A percentile compares a stretch with the other conserved stretches of the same genome.
Evolutionary conservation across 1,139 yeast species (phyloP).

Genomic region (Saccharomyces hybrid): DNA sequence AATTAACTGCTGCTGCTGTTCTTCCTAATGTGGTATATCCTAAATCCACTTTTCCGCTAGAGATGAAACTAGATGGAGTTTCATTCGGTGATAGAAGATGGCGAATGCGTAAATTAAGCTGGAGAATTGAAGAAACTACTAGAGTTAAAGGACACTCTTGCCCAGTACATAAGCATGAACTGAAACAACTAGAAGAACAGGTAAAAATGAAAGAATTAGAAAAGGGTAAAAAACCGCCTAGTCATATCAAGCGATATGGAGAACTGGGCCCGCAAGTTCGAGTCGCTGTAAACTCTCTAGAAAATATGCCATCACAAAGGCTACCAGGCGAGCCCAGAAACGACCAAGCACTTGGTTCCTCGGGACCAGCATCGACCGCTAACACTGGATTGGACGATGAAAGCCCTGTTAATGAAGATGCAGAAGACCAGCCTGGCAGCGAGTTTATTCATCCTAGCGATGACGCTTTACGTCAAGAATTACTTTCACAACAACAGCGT

Average conservation of each 20-base stretch:
- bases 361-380: background rate
- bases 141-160: slow-evolving; percentile 56
- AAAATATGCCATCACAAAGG: slow-evolving; percentile 16
- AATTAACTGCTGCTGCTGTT: slow-evolving; percentile 75
- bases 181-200: slow-evolving; percentile 41
- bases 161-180: slow-evolving; percentile 43
- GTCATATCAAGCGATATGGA: slow-evolving; percentile 32
- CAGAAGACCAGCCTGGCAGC: slow-evolving; percentile 17
- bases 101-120: slow-evolving; percentile 82
- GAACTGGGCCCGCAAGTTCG: slow-evolving; percentile 35
- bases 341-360: background rate
- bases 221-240: slow-evolving; percentile 21
- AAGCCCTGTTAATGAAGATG: slow-evolving; percentile 9
- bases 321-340: slow-evolving; percentile 2
- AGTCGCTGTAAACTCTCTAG: slow-evolving; percentile 25
- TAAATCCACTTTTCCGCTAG: slow-evolving; percentile 74
- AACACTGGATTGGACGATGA: background rate
- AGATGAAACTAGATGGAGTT: slow-evolving; percentile 73
- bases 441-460: slow-evolving; percentile 35
- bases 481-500: slow-evolving; percentile 29
- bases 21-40: slow-evolving; percentile 91
- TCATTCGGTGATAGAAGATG: slow-evolving; percentile 61
- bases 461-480: slow-evolving; percentile 34
- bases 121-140: slow-evolving; percentile 84
- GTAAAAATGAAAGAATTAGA: slow-evolving; percentile 32